Conservation (phyloP, 2,329 filamentous ascomycete species). For the Alternaria gansuensis region DNA sequence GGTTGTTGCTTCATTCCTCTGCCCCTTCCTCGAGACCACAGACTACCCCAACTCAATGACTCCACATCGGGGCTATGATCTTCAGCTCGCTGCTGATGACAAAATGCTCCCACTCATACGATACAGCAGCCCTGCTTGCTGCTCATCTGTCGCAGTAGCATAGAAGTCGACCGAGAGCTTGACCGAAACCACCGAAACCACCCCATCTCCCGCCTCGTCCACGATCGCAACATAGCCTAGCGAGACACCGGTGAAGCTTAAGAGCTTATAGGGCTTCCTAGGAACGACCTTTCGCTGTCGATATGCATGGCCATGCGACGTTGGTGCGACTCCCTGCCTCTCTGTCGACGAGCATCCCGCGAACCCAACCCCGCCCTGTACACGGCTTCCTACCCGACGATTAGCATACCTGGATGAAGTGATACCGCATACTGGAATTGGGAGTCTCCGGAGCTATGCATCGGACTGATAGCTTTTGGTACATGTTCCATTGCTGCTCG, state of each 20-base stretch:
- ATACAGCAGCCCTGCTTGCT: background rate
- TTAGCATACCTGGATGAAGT: background rate
- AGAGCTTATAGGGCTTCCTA: background rate
- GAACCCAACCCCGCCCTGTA: background rate
- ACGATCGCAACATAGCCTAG: background rate
- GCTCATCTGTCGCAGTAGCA: background rate
- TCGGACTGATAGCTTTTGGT: background rate
- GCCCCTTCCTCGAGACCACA: background rate
- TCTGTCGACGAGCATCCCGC: background rate
- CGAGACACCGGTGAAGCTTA: background rate
- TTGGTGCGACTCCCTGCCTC: background rate
- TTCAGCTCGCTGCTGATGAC: background rate
- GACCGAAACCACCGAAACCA: slow-evolving; percentile 12
- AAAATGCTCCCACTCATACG: background rate
- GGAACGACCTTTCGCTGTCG: background rate
- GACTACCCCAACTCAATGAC: background rate
- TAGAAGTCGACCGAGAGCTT: slow-evolving; percentile 4
- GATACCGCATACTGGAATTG: background rate
- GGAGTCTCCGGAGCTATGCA: background rate
- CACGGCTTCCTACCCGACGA: background rate
- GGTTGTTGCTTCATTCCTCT: slow-evolving; percentile 2
- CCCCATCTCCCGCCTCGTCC: background rate
- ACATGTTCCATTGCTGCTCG: background rate
- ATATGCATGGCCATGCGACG: background rate
- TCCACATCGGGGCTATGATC: background rate